phyloP scores from a whole-genome alignment of 2,329 filamentous ascomycete genomes.

The Beauveria rudraprayagi region DNA sequence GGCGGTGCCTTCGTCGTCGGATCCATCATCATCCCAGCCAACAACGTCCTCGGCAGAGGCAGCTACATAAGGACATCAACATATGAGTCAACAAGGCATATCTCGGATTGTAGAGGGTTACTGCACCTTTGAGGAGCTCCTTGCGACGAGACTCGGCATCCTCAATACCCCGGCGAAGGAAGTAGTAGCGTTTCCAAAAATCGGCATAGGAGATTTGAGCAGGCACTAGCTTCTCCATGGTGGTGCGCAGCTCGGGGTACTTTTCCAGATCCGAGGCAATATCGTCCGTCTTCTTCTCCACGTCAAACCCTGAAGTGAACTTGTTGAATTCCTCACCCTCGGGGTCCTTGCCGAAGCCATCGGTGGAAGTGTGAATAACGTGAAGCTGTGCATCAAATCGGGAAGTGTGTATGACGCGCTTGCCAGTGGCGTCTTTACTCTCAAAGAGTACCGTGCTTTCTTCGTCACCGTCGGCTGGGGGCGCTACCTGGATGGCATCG shows the following conservation, averaged over 20 bases:
- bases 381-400: conserved; percentile 93
- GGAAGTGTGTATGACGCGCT: conserved; percentile 89
- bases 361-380: conserved; percentile 78
- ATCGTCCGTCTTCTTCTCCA: conserved; percentile 74
- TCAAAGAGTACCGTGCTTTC: conserved; percentile 74
- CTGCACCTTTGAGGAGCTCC: conserved; percentile 82
- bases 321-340: conserved; percentile 62
- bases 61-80: conserved; percentile 33
- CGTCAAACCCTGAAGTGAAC: conserved; percentile 69
- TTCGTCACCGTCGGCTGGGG: conserved; percentile 51
- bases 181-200: conserved; percentile 96
- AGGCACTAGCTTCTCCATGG: conserved; percentile 96
- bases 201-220: conserved; percentile 79
- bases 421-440: conserved; percentile 82
- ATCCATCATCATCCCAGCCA: conserved; percentile 62
- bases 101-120: background rate
- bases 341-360: conserved; percentile 79
- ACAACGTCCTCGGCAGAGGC: conserved; percentile 66
- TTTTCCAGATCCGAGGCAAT: conserved; percentile 77
- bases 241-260: conserved; percentile 73
- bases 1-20: conserved; percentile 38
- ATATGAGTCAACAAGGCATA: background rate
- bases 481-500: conserved; percentile 82
- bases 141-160: conserved; percentile 81
- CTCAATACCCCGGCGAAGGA: conserved; percentile 84